Percentiles rank a stretch among this genome's conserved stretches.
phyloP scores from a whole-genome alignment of 2,329 filamentous ascomycete species.

The Raffaelea deltoideospora region DNA sequence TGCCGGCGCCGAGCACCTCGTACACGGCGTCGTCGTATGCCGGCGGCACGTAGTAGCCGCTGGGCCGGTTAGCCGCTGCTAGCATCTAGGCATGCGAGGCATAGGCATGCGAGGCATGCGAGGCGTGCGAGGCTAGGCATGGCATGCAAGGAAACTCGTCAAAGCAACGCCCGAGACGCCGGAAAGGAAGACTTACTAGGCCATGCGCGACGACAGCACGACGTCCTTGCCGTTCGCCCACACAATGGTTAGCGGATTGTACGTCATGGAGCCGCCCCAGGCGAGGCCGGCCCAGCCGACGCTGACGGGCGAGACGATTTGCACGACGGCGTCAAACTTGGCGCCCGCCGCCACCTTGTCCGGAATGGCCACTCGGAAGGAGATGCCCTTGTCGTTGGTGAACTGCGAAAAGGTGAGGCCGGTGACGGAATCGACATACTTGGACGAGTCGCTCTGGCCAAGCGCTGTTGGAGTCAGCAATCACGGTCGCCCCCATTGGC shows the following conservation, averaged over 20 bases:
- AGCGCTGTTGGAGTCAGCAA: constrained; percentile 7
- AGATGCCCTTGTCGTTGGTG: constrained; percentile 21
- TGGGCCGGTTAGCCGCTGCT: no score
- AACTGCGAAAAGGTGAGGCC: constrained; percentile 28
- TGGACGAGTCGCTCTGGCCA: constrained; percentile 18
- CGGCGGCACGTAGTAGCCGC: no score
- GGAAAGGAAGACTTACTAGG: constrained; percentile 20
- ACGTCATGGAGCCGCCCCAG: constrained; percentile 34
- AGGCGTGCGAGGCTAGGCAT: no score
- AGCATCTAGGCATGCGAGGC: no score
- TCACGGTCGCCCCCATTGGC: constrained; percentile 2
- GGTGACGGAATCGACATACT: constrained; percentile 20
- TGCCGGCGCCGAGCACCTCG: constrained; percentile 21
- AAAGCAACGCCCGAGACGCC: constrained; percentile 17
- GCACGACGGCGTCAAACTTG: constrained; percentile 19
- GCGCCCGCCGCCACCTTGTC: constrained; percentile 14
- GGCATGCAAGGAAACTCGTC: no score
- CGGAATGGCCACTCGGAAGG: constrained; percentile 20
- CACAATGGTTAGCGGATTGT: constrained; percentile 28
- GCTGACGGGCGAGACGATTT: constrained; percentile 25
- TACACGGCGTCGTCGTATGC: constrained; percentile 15
- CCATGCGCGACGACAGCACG: constrained; percentile 26
- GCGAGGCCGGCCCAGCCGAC: constrained; percentile 32
- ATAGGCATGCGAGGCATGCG: no score
- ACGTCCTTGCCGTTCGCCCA: constrained; percentile 27